phyloP scores from a whole-genome alignment of 768 basidiomycete genomes.

The Podaxis pistillaris region DNA sequence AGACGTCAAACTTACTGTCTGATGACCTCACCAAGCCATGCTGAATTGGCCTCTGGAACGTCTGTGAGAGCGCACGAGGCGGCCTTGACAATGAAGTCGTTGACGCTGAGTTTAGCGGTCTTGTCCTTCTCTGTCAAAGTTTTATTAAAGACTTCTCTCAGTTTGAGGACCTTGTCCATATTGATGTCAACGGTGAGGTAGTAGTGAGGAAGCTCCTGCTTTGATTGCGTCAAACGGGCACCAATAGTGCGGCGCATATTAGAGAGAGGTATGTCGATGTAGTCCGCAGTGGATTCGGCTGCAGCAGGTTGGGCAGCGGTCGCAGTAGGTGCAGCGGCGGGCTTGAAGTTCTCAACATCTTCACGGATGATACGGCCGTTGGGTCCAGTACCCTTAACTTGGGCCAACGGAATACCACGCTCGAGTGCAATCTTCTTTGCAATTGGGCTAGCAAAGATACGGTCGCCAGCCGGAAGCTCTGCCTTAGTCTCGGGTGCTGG shows the following conservation, averaged over 20 bases:
- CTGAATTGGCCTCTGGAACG: conserved; percentile 97
- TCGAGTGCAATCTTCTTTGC: conserved; percentile 98
- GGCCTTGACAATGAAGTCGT: conserved; percentile 98
- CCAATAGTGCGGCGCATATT: conserved; percentile 97
- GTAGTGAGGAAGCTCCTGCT: conserved; percentile 95
- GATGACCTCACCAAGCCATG: conserved; percentile 95
- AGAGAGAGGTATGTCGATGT: conserved; percentile 85
- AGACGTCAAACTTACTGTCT: conserved; percentile 68
- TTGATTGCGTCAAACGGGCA: conserved; percentile 85
- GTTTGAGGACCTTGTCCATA: conserved; percentile 95
- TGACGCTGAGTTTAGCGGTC: conserved; percentile 90
- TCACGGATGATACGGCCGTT: conserved; percentile 91
- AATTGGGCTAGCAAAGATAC: conserved; percentile 92
- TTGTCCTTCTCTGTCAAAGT: conserved; percentile 85
- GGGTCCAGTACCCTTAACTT: conserved; percentile 93
- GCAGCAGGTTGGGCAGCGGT: conserved; percentile 47
- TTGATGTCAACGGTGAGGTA: conserved; percentile 93
- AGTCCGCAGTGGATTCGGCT: conserved; percentile 59
- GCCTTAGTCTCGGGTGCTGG: conserved; percentile 43
- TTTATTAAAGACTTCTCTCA: conserved; percentile 95
- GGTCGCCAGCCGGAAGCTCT: conserved; percentile 65
- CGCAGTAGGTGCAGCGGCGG: conserved; percentile 41
- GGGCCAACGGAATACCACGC: conserved; percentile 83
- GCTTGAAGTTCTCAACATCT: conserved; percentile 90
- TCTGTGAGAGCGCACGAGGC: conserved; percentile 87